Conservation (phyloP, 2,329 filamentous ascomycete genomes). For the Cercospora sesami region DNA sequence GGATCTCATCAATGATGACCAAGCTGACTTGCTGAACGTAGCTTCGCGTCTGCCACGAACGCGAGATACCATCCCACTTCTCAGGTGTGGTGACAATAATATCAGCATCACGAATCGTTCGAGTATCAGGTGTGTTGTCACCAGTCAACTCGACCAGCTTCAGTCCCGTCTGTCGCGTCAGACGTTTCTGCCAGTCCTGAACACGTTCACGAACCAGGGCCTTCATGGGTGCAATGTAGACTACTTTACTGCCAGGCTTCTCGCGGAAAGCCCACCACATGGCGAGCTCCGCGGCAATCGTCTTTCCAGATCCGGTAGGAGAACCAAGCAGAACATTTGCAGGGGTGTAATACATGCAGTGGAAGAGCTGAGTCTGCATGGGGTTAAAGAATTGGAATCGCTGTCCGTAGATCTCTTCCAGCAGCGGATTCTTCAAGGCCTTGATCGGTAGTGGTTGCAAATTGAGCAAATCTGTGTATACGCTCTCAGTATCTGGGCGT, state of each 20-base stretch:
- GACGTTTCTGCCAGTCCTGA: conserved; percentile 84
- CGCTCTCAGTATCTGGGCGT: conserved; percentile 92
- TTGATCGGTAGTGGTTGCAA: conserved; percentile 85
- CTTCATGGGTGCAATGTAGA: conserved; percentile 99
- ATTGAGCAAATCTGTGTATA: conserved; percentile 92
- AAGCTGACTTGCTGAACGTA: conserved; percentile 94
- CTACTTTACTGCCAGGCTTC: conserved; percentile 90
- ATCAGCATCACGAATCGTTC: conserved; percentile 92
- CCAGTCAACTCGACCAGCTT: conserved; percentile 94
- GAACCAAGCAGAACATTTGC: conserved; percentile 93
- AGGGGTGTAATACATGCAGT: conserved; percentile 88
- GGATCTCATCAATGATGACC: conserved; percentile 98
- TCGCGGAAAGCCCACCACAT: conserved; percentile 99
- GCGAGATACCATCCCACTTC: conserved; percentile 99
- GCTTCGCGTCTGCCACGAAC: conserved; percentile 96
- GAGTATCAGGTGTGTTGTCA: conserved; percentile 96
- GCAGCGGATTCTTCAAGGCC: conserved; percentile 78
- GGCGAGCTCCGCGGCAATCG: conserved; percentile 88
- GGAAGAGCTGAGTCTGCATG: conserved; percentile 99
- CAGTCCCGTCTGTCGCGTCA: conserved; percentile 79
- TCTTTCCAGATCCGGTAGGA: conserved; percentile 96
- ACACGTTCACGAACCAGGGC: conserved; percentile 94
- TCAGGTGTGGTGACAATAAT: conserved; percentile 99
- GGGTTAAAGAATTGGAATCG: conserved; percentile 97
- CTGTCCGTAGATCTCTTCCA: conserved; percentile 86